These are phyloP conservation scores for Acarospora socialis DNA, from an alignment of 2,329 filamentous ascomycete species.

Conservation along the genomic window DNA sequence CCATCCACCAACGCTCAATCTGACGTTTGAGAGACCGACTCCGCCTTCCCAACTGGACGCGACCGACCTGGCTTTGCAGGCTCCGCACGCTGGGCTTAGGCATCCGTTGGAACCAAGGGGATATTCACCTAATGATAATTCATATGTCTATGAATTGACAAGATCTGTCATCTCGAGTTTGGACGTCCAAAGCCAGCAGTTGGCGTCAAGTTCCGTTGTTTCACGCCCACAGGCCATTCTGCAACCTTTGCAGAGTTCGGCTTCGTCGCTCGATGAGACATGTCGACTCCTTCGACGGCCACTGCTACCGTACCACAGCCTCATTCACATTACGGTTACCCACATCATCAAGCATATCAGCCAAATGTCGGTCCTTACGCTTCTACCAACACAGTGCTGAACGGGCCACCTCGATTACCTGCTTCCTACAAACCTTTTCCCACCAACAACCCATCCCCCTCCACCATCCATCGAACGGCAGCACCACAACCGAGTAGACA, in stretches of 20 bases:
- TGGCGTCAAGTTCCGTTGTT: not conserved
- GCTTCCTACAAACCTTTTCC: slow-evolving; percentile 29
- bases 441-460: slow-evolving; percentile 19
- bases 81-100: too few relatives aligned
- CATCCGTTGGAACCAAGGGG: too few relatives aligned
- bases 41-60: slow-evolving; percentile 1
- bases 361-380: slow-evolving; percentile 38
- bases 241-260: too few relatives aligned
- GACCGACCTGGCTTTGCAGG: not conserved
- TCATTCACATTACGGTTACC: slow-evolving; percentile 49
- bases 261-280: slow-evolving; percentile 24
- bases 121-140: too few relatives aligned
- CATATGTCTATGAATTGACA: too few relatives aligned
- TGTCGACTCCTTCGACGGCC: slow-evolving; percentile 72
- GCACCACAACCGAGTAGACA: slow-evolving; percentile 13
- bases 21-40: too few relatives aligned
- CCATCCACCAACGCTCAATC: too few relatives aligned
- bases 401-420: slow-evolving; percentile 26
- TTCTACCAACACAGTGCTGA: slow-evolving; percentile 29
- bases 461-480: slow-evolving; percentile 12
- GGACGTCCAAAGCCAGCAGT: too few relatives aligned
- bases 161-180: too few relatives aligned
- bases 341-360: slow-evolving; percentile 42
- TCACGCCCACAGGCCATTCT: too few relatives aligned
- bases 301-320: slow-evolving; percentile 58